phyloP scores from a whole-genome alignment of 2,329 filamentous ascomycete genomes.

The Pseudocercospora crystallina region DNA sequence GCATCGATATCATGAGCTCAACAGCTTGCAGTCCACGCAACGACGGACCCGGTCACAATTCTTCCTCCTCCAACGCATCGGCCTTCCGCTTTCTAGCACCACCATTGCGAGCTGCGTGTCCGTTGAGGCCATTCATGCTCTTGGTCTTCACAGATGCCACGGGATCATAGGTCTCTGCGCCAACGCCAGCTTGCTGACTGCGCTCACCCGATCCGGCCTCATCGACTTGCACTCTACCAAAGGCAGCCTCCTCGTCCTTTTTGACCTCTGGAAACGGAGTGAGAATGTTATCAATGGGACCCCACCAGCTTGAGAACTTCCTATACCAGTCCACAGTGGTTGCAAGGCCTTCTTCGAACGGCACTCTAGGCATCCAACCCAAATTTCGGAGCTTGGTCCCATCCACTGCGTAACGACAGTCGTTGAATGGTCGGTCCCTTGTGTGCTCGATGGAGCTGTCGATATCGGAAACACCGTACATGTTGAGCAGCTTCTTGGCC shows the following conservation, averaged over 20 bases:
- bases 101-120: conserved; percentile 1
- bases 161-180: conserved; percentile 12
- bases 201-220: background rate
- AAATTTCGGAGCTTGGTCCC: conserved; percentile 65
- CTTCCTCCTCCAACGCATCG: conserved; percentile 21
- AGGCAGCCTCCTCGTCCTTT: background rate
- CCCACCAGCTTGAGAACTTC: conserved; percentile 69
- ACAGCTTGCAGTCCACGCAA: no score
- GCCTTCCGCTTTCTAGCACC: conserved; percentile 28
- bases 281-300: conserved; percentile 67
- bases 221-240: background rate
- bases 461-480: conserved; percentile 58
- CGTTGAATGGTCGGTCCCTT: conserved; percentile 75
- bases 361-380: conserved; percentile 68
- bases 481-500: conserved; percentile 62
- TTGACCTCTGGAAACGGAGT: conserved; percentile 57
- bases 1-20: no score
- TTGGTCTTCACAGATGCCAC: conserved; percentile 7
- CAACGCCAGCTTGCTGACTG: conserved; percentile 12
- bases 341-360: conserved; percentile 62
- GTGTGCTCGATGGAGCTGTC: conserved; percentile 71
- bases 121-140: conserved; percentile 8
- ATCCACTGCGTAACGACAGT: conserved; percentile 71
- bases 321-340: conserved; percentile 70
- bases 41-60: background rate